Evolutionary conservation across 495 filamentous ascomycete species (phyloP).

Genomic region (Podospora appendiculata): DNA sequence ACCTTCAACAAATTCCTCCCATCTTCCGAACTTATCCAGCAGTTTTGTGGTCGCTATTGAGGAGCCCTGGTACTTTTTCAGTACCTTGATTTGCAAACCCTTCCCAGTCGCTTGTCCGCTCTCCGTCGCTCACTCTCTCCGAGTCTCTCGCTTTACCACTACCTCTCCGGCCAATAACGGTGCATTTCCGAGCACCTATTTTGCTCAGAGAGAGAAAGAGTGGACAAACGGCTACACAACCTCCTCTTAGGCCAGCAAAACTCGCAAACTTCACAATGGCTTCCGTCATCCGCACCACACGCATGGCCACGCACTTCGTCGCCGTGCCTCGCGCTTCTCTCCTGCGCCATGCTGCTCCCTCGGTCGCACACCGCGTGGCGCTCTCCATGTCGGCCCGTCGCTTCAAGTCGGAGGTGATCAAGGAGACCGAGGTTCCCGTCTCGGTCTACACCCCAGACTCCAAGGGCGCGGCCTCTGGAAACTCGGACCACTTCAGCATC

Average conservation of each 20-base stretch:
- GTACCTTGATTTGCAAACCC: slow-evolving; percentile 18
- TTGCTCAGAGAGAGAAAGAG: neutral
- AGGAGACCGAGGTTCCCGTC: slow-evolving; percentile 43
- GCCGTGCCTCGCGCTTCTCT: slow-evolving; percentile 24
- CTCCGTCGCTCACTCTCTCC: too few species aligned
- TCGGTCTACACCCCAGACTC: slow-evolving; percentile 38
- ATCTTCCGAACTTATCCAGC: slow-evolving; percentile 10
- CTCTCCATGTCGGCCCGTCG: slow-evolving; percentile 29
- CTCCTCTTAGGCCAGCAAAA: neutral
- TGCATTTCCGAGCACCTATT: neutral
- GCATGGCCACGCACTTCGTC: slow-evolving; percentile 24
- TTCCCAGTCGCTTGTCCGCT: neutral
- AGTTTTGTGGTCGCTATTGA: slow-evolving; percentile 34
- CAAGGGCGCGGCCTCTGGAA: slow-evolving; percentile 34
- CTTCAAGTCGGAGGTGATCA: slow-evolving; percentile 38
- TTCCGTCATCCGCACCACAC: slow-evolving; percentile 25
- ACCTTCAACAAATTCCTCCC: slow-evolving; percentile 11
- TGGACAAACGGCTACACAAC: neutral
- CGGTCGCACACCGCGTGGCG: slow-evolving; percentile 24
- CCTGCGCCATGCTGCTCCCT: slow-evolving; percentile 4
- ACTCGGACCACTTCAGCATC: slow-evolving; percentile 64
- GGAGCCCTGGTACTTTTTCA: slow-evolving; percentile 25
- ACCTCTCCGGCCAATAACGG: neutral
- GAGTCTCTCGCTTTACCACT: slow-evolving; percentile 1
- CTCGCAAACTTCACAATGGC: slow-evolving; percentile 24